These are phyloP conservation scores for Athelia sp. DNA, from an alignment of 1,284 basidiomycete genomes.

Conservation along the genomic window DNA sequence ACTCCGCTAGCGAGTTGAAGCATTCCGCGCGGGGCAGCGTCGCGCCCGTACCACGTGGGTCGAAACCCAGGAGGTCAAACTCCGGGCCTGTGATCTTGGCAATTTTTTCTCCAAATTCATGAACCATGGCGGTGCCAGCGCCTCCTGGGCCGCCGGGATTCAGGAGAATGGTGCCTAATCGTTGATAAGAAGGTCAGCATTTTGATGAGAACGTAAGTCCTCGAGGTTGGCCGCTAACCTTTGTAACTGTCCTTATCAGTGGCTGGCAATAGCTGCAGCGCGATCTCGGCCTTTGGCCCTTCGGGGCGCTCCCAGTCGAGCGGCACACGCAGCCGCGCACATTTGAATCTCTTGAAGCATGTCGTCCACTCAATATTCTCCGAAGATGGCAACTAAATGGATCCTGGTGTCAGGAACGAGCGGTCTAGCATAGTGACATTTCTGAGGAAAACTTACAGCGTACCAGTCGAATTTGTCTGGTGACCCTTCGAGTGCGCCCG, in stretches of 20 bases:
- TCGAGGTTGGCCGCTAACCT: background rate
- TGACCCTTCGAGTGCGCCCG: no score
- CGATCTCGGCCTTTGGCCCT: background rate
- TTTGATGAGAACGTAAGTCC: background rate
- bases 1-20: background rate
- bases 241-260: background rate
- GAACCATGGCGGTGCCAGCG: background rate
- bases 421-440: no score
- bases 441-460: no score
- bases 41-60: conserved; percentile 36
- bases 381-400: background rate
- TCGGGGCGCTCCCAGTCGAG: background rate
- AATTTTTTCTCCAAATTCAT: background rate
- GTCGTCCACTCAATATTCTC: background rate
- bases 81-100: conserved; percentile 21
- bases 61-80: conserved; percentile 37
- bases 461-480: no score
- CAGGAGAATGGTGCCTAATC: background rate
- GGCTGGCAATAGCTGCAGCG: background rate
- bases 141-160: background rate
- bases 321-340: background rate
- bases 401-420: no score
- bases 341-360: background rate
- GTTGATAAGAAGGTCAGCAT: background rate
- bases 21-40: conserved; percentile 12